Evolutionary conservation across 768 basidiomycete genomes (phyloP), one percentile per base, ranked within the genome.

Genomic region (Pisolithus albus): DNA sequence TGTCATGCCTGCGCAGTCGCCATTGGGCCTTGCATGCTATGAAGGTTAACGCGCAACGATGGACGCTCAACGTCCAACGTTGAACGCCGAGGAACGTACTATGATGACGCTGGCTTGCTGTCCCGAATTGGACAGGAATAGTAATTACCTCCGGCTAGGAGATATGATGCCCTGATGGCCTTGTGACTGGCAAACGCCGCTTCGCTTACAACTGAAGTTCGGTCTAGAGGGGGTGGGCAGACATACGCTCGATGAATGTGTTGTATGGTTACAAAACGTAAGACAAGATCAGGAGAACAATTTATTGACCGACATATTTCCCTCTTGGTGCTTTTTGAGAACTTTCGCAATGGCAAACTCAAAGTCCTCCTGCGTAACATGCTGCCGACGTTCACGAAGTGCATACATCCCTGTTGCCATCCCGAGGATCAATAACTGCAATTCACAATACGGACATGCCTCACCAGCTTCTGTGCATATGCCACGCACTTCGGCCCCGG

Each of bases 291-390:
- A 88, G 52, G 86, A 86, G 77, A 96, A 98, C 50, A 97, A 70
- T 75, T 95, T 97, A 78, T 88, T 92, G 59, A 92, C 88, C 0
- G 87, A 90, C 23, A 90, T 96, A 67, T 94, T 94, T 15, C 84
- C 86, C 59, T 96, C 93, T 61, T 94, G 89, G 76, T 93, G 91
- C 80, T 94, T 95, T 82, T 96, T 97, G 61, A 95, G 72, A 8
- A 91, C 92, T 80, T 96, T 98, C 2, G 94, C 93, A 11, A 97
- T 88, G 32, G 95, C 94, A 74, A 97, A 93, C 75, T 97, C 96
- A 62, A 98, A 98, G 64, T 98, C 95, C 64, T 98, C 95, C 69
- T 96, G 94, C 3, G 94, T 96, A 47, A 98, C 95, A 67, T 98
- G 94, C 58, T 96, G 94, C 57, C 95, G 75, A 53, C 95, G 80